Conservation (phyloP, 2,329 filamentous ascomycete species). For the Alternaria ethzedia region DNA sequence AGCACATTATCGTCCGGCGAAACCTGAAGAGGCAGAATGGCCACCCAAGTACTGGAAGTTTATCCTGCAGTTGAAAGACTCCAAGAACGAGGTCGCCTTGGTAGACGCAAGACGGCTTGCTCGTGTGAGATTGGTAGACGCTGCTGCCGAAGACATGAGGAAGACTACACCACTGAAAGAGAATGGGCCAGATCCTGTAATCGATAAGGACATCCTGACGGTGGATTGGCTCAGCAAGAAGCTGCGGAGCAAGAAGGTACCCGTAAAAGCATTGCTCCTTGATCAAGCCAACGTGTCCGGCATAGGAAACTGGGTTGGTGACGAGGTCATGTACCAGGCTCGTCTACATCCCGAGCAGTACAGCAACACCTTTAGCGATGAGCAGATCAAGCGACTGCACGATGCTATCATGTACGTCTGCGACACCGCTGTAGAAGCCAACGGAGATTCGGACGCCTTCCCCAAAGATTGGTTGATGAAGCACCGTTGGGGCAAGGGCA, state of each 20-base stretch:
- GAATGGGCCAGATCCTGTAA: slow-evolving; percentile 91
- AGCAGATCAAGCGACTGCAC: slow-evolving; percentile 75
- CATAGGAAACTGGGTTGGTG: slow-evolving; percentile 95
- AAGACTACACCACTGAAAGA: slow-evolving; percentile 80
- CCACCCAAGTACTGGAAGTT: slow-evolving; percentile 93
- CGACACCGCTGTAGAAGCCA: slow-evolving; percentile 74
- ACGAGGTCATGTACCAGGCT: slow-evolving; percentile 91
- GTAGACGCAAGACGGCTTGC: slow-evolving; percentile 81
- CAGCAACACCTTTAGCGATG: slow-evolving; percentile 77
- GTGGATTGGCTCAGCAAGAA: slow-evolving; percentile 75
- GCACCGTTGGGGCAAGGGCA: slow-evolving; percentile 87
- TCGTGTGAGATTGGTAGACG: slow-evolving; percentile 82
- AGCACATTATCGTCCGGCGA: slow-evolving; percentile 75
- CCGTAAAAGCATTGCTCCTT: slow-evolving; percentile 85
- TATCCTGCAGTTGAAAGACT: slow-evolving; percentile 69
- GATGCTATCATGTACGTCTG: slow-evolving; percentile 79
- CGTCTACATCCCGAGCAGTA: slow-evolving; percentile 92
- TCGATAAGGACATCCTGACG: slow-evolving; percentile 79
- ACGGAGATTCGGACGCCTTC: slow-evolving; percentile 84
- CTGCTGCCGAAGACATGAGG: slow-evolving; percentile 76
- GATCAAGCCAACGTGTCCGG: slow-evolving; percentile 81
- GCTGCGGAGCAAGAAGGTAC: slow-evolving; percentile 77
- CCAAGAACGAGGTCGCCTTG: slow-evolving; percentile 75
- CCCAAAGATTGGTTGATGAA: slow-evolving; percentile 86
- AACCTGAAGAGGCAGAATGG: slow-evolving; percentile 70